A percentile compares a stretch with the other conserved stretches of the same genome.
Evolutionary conservation across 139 green algal genomes (phyloP).

Genomic region (Monoraphidium neglectum): DNA sequence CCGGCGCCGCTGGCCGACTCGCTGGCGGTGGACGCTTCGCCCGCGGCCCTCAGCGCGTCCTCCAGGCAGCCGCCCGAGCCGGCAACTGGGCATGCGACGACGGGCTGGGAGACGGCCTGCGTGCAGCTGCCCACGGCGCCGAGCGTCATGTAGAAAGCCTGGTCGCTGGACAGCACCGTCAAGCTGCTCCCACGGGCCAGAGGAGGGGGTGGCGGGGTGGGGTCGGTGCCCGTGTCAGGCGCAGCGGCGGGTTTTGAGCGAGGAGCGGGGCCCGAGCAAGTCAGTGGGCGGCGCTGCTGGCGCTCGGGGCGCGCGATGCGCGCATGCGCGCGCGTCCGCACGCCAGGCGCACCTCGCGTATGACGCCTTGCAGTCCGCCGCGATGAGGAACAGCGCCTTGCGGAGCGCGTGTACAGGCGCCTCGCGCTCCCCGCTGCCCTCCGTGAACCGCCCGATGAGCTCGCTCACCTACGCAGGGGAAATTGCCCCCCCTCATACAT

Average conservation of each 20-base stretch:
- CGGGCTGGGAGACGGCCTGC: constrained; percentile 9
- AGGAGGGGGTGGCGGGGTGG: too few species aligned
- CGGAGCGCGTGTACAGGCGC: constrained; percentile 49
- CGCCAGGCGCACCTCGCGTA: constrained; percentile 50
- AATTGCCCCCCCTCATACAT: too few species aligned
- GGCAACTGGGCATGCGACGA: constrained; percentile 1
- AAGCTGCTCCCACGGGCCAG: constrained; percentile 30
- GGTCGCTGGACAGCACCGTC: constrained; percentile 37
- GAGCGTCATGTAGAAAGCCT: constrained; percentile 39
- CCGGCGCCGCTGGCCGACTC: constrained; percentile 26
- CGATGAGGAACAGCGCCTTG: constrained; percentile 46
- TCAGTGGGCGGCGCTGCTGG: not conserved
- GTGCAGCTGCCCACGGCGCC: constrained; percentile 32
- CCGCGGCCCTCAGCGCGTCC: not conserved
- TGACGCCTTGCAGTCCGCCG: constrained; percentile 41
- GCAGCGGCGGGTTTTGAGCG: not conserved
- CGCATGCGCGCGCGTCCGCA: too few species aligned
- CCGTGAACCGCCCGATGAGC: constrained; percentile 54
- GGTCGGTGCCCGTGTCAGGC: too few species aligned
- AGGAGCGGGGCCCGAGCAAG: not conserved
- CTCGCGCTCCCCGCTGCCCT: constrained; percentile 47
- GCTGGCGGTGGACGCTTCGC: constrained; percentile 15
- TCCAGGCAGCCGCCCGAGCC: constrained; percentile 26
- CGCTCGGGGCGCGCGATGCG: too few species aligned
- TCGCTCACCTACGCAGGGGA: constrained; percentile 62